These are phyloP conservation scores for Umbelopsis sp. DNA, from an alignment of 192 early-diverging fungal genomes.

Conservation along the genomic window DNA sequence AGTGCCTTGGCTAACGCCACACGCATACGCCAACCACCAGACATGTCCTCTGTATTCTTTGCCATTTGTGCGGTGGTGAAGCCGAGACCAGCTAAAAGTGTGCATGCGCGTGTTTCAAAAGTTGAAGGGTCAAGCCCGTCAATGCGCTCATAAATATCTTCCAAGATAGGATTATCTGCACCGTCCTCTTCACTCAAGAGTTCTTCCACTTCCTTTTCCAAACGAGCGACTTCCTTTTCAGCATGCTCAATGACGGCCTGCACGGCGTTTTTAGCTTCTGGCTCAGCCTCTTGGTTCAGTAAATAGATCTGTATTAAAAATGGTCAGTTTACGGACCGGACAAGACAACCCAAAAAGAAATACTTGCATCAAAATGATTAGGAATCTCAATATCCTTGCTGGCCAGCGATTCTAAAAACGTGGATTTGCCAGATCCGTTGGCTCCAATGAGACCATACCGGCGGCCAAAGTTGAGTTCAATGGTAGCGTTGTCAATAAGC, in stretches of 20 bases:
- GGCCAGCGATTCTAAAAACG: conserved; percentile 88
- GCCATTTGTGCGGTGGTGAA: conserved; percentile 85
- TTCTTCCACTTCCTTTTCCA: conserved; percentile 89
- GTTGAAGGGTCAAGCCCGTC: conserved; percentile 86
- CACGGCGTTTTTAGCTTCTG: conserved; percentile 83
- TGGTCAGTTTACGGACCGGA: not conserved
- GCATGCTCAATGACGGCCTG: conserved; percentile 89
- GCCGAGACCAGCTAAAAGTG: conserved; percentile 89
- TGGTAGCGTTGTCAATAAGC: conserved; percentile 85
- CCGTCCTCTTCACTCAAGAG: conserved; percentile 73
- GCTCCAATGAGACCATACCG: conserved; percentile 84
- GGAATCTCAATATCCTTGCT: conserved; percentile 91
- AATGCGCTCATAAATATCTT: conserved; percentile 94
- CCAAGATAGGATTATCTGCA: conserved; percentile 81
- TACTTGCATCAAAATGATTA: conserved; percentile 81
- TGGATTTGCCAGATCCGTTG: conserved; percentile 89
- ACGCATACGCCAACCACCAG: conserved; percentile 98
- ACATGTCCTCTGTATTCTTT: conserved; percentile 90
- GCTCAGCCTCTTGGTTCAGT: conserved; percentile 89
- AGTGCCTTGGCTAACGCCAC: conserved; percentile 92
- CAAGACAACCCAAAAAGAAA: not conserved
- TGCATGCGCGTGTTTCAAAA: conserved; percentile 90
- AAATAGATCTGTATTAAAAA: conserved; percentile 66
- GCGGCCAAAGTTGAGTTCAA: conserved; percentile 97
- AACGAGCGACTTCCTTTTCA: conserved; percentile 79